phyloP scores from a whole-genome alignment of 805 yeast species.

The Starmerella sp. region DNA sequence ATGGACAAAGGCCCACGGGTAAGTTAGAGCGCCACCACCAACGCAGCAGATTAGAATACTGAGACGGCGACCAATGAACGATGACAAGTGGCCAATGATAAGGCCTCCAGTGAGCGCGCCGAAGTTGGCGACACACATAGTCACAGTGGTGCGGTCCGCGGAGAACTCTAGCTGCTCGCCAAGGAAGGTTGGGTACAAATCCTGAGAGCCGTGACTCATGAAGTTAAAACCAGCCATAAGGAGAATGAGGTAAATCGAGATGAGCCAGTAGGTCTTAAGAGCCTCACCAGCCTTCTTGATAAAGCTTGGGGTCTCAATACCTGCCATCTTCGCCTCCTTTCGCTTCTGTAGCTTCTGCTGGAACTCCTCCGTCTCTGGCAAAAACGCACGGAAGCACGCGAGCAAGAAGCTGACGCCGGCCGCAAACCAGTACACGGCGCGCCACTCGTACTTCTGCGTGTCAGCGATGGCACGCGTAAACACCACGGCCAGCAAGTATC shows the following conservation, averaged over 20 bases:
- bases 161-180: constrained; percentile 40
- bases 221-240: constrained; percentile 62
- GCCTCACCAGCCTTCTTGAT: constrained; percentile 30
- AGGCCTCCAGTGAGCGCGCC: constrained; percentile 63
- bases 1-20: constrained; percentile 46
- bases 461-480: constrained; percentile 50
- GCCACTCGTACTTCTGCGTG: constrained; percentile 47
- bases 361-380: constrained; percentile 53
- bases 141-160: constrained; percentile 42
- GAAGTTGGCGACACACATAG: constrained; percentile 50
- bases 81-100: constrained; percentile 45
- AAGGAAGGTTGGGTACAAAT: constrained; percentile 55
- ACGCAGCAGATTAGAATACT: constrained; percentile 37
- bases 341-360: constrained; percentile 26
- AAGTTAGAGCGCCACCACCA: constrained; percentile 47
- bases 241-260: constrained; percentile 45
- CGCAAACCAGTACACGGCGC: constrained; percentile 62
- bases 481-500: constrained; percentile 53
- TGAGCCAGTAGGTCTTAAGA: constrained; percentile 46
- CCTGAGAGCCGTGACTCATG: constrained; percentile 66
- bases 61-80: constrained; percentile 50
- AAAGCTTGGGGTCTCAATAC: constrained; percentile 18
- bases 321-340: constrained; percentile 13
- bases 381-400: constrained; percentile 43
- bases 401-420: constrained; percentile 55